Base-by-base conservation (phyloP, 768 basidiomycete species). In the Panellus pusillus region DNA sequence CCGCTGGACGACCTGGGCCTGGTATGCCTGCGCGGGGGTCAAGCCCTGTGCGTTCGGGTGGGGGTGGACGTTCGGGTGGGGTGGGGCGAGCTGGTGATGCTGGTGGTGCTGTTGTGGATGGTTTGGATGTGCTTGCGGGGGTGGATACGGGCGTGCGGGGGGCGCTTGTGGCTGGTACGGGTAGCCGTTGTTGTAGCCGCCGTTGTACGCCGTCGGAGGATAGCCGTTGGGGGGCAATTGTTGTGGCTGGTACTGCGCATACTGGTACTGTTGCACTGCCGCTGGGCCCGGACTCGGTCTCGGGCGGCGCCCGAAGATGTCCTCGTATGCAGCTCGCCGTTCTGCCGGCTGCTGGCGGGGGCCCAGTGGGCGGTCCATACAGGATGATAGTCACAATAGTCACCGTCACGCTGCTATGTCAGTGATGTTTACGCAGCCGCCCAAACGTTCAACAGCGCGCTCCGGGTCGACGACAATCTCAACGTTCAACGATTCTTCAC, bases 1-100 rank as follows among this genome's bases (percentile, higher is more conserved):
- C 68, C 74, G 62, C 14, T 76, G 70, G 62, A 83, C 84, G 42
- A 89, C 78, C 67, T 91, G 87, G 8, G 84, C 82, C 64, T 90
- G 91, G 71, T 91, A 91, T 32, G 87, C 84, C 67, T 92, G 90
- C 9, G 88, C 86, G 40, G 87, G 83, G 4, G 88, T 87, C 47
- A 90, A 78, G 3, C 82, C 84, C 32, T 63, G 68, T 78, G 73
- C 27, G 79, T 75, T 20, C 79, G 79, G 56, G 72, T 65, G 44
- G 76, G 67, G 18, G 70, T 58, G 42, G 73, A 66, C 48, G 63
- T 64, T 61, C 58, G 19, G 75, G 77, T 11, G 78, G 75, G 0
- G 68, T 71, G 47, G 80, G 68, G 17, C 70, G 65, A 44, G 54
- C 52, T 39, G 65, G 47, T 44, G 47, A 62, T 64, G 44, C 58